Conservation (phyloP, 257 asterid species). For the Nicotiana tomentosiformis region DNA sequence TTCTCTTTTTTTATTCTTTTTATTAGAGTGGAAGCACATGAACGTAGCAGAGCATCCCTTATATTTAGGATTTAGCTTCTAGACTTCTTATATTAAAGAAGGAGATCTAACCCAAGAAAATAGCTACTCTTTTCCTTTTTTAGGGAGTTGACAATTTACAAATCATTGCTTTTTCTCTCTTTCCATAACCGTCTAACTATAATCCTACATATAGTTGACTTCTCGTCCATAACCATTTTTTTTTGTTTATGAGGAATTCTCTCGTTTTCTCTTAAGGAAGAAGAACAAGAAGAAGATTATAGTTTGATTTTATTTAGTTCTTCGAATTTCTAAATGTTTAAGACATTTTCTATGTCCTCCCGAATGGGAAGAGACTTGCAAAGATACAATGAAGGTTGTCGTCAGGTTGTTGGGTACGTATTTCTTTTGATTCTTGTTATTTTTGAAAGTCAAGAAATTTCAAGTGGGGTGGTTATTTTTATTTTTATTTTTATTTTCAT, state of each 20-base stretch:
- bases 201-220: not conserved
- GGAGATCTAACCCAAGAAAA: not conserved
- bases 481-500: not conserved
- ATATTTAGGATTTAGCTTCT: not conserved
- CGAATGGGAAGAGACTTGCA: constrained; percentile 46
- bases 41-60: not conserved
- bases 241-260: not conserved
- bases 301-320: not conserved
- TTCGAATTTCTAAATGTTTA: constrained; percentile 21
- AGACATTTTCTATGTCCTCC: constrained; percentile 27
- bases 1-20: not conserved
- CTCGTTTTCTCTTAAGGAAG: no score
- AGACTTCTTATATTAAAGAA: not conserved
- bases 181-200: not conserved
- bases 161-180: not conserved
- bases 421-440: not conserved
- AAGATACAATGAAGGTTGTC: constrained; percentile 36
- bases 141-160: not conserved
- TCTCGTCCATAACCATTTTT: not conserved
- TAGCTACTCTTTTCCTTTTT: not conserved
- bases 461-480: not conserved
- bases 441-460: not conserved
- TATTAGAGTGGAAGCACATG: not conserved
- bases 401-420: constrained; percentile 51
- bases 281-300: not conserved